Evolutionary conservation across 2,329 filamentous ascomycete genomes (phyloP), one percentile per base, ranked within the genome.

Genomic region (Aschersonia sp.): DNA sequence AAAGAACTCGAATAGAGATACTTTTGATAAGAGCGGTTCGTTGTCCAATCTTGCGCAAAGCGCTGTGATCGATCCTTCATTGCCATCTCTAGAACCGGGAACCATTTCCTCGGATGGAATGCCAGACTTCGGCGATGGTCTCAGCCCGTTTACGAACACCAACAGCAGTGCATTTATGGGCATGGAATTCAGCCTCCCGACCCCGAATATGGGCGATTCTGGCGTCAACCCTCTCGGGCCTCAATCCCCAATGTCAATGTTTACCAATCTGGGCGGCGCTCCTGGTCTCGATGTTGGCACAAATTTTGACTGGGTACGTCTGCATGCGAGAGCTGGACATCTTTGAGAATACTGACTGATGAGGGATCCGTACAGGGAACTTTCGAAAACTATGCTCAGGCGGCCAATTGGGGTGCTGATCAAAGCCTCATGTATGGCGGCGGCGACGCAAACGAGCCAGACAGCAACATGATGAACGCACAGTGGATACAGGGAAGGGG

Each of bases 221-320:
- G 56, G 58, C 42, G 56, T 56, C n/a, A 61, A 57, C 37, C 52
- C 50, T 5, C 46, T 53, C 10, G 59, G 53, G 35, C 53, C 55
- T 11, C 55, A 54, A 31, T 76, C 73, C 43, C 72, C 74, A 4
- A 68, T 76, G 50, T 70, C 70, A 44, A 73, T 78, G 69, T 72
- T 77, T 51, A 68, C 66, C 14, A 72, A 65, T 45, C 56, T 72
- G 47, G 63, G 64, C 14, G 59, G 53, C 10, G 58, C 53, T 9
- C 47, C 53, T 32, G 57, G 56, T 7, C 52, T 71, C 57, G 72
- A 74, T 39, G 62, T 78, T 45, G 64, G 67, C 35, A 60, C 65
- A 42, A 76, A 72, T 45, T 75, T 79, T 57, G 75, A 79, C 60
- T 79, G 76, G 76, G 76, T 78, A 67, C 60, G 73, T 57, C 9